Base-by-base conservation (phyloP, 202 grass and related monocot species). In the Schoenoplectus triqueter region DNA sequence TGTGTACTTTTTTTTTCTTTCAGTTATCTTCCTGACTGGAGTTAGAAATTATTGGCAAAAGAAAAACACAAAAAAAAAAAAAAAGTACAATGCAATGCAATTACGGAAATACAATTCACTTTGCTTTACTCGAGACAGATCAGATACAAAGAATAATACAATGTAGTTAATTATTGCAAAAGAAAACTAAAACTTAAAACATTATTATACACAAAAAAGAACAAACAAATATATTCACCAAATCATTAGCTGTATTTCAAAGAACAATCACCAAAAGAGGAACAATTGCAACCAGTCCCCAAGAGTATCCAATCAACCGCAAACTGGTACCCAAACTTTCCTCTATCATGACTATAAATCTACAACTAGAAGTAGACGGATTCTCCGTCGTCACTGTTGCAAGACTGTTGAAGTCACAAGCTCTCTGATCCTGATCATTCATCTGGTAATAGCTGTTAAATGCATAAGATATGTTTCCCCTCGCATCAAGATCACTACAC, bases 371-470 rank as follows among this genome's bases (percentile, higher is more conserved):
- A 1, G 55, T 64, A 40, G 96, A 84, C 1, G 96, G 96, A 61
- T 99, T 85, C 68, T 88, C 86, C 46, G 73, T 87, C 48, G 93
- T 99, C 51, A 82, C 41, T 6, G 88, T 52, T 39, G 91, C 96
- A 64, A 94, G 66, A 7, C 86, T 89, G 2, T 7, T 42, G 84
- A 99, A 99, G 74, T 88, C 85, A 73, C 96, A 99, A 50, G 96
- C 96, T 1, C 73, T 81, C 7, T 86, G 50, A 66, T 99, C 96
- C 84, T 99, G 96, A 79, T 99, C 96, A 15, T 91, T 92, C 47
- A 1, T 86, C 87, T 99, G 96, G 90, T 94, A 99, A 84, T 92
- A 99, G 84, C 84, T 92, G 63, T 99, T 95, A 88, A 82, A 91
- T 0, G 96, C 93, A 40, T 99, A 99, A 0, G 96, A 99, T 17